Conservation (phyloP, 2,329 filamentous ascomycete species). For the Colletotrichum noveboracense region DNA sequence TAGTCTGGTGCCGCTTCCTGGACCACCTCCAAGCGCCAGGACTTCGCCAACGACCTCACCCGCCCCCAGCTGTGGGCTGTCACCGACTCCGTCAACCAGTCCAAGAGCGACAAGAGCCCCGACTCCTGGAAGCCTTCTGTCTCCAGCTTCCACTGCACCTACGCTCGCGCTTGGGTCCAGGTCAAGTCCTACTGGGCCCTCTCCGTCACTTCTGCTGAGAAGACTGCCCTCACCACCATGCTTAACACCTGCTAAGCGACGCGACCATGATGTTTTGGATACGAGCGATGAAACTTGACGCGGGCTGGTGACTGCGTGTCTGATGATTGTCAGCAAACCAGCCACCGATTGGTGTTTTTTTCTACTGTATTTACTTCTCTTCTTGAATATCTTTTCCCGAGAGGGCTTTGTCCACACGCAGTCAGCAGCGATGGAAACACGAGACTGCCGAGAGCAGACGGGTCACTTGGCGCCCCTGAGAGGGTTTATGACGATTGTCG, state of each 20-base stretch:
- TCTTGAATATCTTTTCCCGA: background rate
- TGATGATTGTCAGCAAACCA: background rate
- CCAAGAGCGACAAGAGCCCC: conserved; percentile 76
- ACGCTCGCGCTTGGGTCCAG: conserved; percentile 77
- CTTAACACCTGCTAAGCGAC: conserved; percentile 62
- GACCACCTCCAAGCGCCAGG: conserved; percentile 70
- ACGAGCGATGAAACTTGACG: background rate
- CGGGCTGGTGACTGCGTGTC: background rate
- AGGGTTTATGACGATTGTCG: background rate
- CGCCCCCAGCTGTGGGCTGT: conserved; percentile 82
- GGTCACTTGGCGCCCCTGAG: background rate
- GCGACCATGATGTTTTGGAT: background rate
- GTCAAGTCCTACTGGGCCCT: conserved; percentile 78
- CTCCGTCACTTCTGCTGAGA: conserved; percentile 75
- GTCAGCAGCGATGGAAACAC: background rate
- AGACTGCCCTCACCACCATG: conserved; percentile 69
- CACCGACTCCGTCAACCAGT: conserved; percentile 76
- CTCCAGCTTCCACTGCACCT: conserved; percentile 75
- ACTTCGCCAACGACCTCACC: conserved; percentile 78
- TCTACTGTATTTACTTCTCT: background rate
- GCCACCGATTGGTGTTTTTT: background rate
- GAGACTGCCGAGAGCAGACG: background rate
- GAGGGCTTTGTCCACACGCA: background rate
- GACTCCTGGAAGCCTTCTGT: conserved; percentile 79
- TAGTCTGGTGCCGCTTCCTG: conserved; percentile 74